These are phyloP conservation scores for Yamadazyma atlantica DNA, from an alignment of 1,139 yeast species.

Conservation along the genomic window DNA sequence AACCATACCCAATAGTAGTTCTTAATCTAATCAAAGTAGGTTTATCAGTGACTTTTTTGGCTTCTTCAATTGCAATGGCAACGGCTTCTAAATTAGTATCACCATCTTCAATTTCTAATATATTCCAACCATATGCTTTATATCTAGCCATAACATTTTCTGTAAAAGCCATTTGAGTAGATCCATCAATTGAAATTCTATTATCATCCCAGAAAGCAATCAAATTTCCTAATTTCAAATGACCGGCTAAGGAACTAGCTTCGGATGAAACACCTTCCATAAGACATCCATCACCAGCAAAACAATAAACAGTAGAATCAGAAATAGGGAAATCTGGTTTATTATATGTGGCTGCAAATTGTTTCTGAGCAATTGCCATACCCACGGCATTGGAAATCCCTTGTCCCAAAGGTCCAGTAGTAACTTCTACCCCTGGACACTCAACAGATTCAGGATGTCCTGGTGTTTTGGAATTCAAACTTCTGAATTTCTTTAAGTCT, in stretches of 20 bases:
- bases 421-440: conserved; percentile 91
- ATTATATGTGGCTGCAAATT: conserved; percentile 91
- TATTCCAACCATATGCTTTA: conserved; percentile 95
- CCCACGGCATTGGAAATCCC: conserved; percentile 98
- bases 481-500: conserved; percentile 91
- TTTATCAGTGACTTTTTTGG: conserved; percentile 72
- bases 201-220: conserved; percentile 97
- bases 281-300: conserved; percentile 98
- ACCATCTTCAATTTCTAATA: conserved; percentile 75
- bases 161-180: conserved; percentile 86
- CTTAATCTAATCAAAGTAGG: conserved; percentile 89
- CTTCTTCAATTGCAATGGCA: conserved; percentile 69
- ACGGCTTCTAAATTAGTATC: conserved; percentile 76
- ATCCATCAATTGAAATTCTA: conserved; percentile 96
- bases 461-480: conserved; percentile 86
- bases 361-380: conserved; percentile 91
- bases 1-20: conserved; percentile 95
- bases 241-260: conserved; percentile 95
- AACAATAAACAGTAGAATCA: conserved; percentile 73
- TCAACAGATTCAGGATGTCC: conserved; percentile 91
- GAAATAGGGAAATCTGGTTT: conserved; percentile 74
- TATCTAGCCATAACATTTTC: conserved; percentile 89
- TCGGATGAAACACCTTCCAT: conserved; percentile 98
- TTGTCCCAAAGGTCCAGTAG: conserved; percentile 99
- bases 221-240: conserved; percentile 89